Conservation (phyloP, 176 grass and related monocot genomes). For the Oryza officinalis region DNA sequence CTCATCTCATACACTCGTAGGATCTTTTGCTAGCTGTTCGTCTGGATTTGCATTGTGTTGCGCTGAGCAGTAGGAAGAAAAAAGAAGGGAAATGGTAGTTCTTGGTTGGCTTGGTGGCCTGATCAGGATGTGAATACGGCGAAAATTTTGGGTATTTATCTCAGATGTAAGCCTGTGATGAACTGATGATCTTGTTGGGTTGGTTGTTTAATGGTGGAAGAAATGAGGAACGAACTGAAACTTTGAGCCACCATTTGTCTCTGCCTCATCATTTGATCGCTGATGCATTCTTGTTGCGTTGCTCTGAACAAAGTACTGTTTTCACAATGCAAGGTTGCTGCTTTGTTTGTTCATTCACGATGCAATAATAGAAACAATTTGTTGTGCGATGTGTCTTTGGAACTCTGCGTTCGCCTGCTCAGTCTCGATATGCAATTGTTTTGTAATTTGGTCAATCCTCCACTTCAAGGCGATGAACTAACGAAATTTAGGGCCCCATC, state of each 20-base stretch:
- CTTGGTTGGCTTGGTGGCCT: neutral
- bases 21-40: neutral
- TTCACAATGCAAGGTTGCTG: no score
- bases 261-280: neutral
- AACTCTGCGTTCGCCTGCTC: no score
- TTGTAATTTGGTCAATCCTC: no score
- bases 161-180: constrained; percentile 5
- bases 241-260: neutral
- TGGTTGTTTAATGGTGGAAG: neutral
- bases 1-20: neutral
- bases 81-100: neutral
- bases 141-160: constrained; percentile 23
- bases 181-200: neutral
- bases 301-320: no score
- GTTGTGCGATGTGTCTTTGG: no score
- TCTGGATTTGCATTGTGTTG: neutral
- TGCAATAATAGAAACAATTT: no score
- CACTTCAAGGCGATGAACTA: no score
- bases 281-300: neutral
- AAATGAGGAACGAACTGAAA: neutral
- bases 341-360: no score
- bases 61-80: neutral
- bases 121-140: constrained; percentile 34
- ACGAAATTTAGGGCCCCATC: no score
- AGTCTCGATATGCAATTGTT: no score